These are phyloP conservation scores for Nakaseomyces uthaithaninus DNA, from an alignment of 1,139 yeast species.

Conservation along the genomic window DNA sequence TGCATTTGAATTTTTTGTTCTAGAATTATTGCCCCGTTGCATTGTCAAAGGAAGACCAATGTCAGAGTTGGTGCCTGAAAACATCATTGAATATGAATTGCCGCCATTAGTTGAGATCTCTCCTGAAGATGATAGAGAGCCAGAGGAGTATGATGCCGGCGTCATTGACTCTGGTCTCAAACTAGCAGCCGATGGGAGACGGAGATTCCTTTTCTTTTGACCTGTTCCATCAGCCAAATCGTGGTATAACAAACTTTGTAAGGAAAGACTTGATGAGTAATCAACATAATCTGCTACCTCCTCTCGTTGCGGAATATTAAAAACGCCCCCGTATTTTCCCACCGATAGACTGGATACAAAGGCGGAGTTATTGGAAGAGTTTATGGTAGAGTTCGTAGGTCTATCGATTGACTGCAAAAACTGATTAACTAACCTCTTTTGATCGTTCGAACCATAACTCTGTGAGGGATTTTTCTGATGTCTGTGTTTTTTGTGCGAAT, in stretches of 20 bases:
- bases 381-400: background rate
- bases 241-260: conserved; percentile 9
- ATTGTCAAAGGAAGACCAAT: background rate
- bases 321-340: conserved; percentile 2
- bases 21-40: background rate
- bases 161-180: conserved; percentile 4
- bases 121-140: conserved; percentile 11
- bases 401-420: conserved; percentile 16
- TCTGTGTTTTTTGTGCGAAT: conserved; percentile 4
- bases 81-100: conserved; percentile 1
- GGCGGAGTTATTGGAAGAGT: conserved; percentile 6
- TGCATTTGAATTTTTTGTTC: background rate
- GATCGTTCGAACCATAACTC: conserved; percentile 7
- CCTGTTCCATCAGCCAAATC: conserved; percentile 5
- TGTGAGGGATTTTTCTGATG: conserved; percentile 4
- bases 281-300: conserved; percentile 4
- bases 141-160: conserved; percentile 9
- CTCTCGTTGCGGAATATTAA: background rate
- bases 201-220: conserved; percentile 1
- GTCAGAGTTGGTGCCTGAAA: background rate
- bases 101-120: conserved; percentile 10
- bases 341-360: conserved; percentile 1
- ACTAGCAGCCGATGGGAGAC: background rate
- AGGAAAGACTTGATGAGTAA: conserved; percentile 7
- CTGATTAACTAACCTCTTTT: conserved; percentile 24